Conservation (phyloP, 2,329 filamentous ascomycete genomes). For the Pyricularia sp. region DNA sequence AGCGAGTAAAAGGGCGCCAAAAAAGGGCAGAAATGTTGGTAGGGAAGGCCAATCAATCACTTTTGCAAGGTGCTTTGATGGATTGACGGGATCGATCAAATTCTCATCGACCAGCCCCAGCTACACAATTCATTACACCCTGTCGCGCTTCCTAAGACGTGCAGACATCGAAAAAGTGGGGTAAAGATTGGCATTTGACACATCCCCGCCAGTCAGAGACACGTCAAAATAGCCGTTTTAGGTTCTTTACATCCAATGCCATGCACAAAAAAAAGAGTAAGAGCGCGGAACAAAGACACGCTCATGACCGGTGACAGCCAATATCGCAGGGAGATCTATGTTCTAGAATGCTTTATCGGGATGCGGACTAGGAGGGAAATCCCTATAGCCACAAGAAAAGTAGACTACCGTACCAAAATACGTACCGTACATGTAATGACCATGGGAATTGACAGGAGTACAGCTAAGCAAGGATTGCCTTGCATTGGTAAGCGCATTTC, state of each 20-base stretch:
- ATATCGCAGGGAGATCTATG: not conserved
- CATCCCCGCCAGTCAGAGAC: not conserved
- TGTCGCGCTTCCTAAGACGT: not conserved
- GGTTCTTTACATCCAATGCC: not conserved
- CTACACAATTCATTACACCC: not conserved
- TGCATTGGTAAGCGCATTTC: not conserved
- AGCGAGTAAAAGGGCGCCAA: not conserved
- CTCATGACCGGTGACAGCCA: not conserved
- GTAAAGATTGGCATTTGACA: not conserved
- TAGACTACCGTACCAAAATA: not conserved
- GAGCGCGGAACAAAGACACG: not conserved
- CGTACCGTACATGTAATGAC: not conserved
- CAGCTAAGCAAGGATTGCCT: not conserved
- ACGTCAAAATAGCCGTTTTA: not conserved
- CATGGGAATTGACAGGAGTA: not conserved
- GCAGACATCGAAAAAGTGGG: not conserved
- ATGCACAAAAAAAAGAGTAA: not conserved
- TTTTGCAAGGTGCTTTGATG: not conserved
- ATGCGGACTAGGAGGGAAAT: not conserved
- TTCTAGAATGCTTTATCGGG: not conserved
- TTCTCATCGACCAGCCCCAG: not conserved
- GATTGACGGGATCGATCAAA: not conserved
- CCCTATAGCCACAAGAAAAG: not conserved
- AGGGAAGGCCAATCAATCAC: not conserved
- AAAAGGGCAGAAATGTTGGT: not conserved